phyloP scores from a whole-genome alignment of 345 rosid species.

The Zanthoxylum bungeanum region DNA sequence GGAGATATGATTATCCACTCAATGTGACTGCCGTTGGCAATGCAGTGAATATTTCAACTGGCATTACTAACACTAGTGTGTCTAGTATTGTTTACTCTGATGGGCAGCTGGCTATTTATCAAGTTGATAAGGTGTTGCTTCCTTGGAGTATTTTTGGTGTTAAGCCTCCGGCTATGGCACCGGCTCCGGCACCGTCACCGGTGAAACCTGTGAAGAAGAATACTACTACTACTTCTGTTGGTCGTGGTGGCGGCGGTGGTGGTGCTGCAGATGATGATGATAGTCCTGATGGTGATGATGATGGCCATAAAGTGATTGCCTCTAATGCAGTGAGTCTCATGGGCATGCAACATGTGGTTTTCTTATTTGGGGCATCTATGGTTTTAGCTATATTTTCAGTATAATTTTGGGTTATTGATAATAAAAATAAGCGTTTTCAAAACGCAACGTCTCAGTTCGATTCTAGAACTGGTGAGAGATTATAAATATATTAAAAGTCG shows the following conservation, averaged over 20 bases:
- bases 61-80: conserved; percentile 31
- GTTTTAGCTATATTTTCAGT: not conserved
- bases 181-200: conserved; percentile 25
- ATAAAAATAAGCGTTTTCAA: too few relatives aligned
- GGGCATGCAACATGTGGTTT: not conserved
- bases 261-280: conserved; percentile 12
- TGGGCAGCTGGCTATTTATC: conserved; percentile 34
- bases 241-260: too few relatives aligned
- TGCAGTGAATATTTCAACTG: conserved; percentile 38
- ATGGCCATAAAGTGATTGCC: not conserved
- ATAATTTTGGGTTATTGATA: not conserved
- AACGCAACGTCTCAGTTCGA: too few relatives aligned
- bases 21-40: conserved; percentile 19
- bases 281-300: not conserved
- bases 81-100: conserved; percentile 28
- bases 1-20: conserved; percentile 21
- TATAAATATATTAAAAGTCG: too few relatives aligned
- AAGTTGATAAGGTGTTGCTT: conserved; percentile 46
- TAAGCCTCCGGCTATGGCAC: conserved; percentile 40
- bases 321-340: not conserved
- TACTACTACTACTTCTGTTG: too few relatives aligned
- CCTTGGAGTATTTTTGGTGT: conserved; percentile 35
- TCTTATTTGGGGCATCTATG: not conserved
- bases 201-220: conserved; percentile 27
- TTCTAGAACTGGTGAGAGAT: too few relatives aligned